These are phyloP conservation scores for Boletus pseudopeckii DNA, from an alignment of 768 basidiomycete genomes.

Conservation along the genomic window DNA sequence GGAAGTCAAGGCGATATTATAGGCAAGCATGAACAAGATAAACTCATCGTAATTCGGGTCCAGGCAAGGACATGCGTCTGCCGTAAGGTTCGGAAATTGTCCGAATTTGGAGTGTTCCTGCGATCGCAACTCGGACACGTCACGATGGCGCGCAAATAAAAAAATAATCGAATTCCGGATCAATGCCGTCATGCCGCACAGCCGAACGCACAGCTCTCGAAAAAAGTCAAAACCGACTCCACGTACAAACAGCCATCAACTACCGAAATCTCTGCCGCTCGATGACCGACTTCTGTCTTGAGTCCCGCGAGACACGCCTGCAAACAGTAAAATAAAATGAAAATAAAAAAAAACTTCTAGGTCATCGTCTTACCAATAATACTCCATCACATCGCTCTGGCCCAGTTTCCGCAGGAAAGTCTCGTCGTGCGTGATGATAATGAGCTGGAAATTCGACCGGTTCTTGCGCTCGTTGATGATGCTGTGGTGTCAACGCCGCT, in stretches of 20 bases:
- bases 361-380: conserved; percentile 66
- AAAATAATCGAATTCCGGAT: not conserved
- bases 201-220: too few species aligned
- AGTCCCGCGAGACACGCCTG: conserved; percentile 78
- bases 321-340: not conserved
- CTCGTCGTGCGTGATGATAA: conserved; percentile 97
- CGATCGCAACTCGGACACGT: conserved; percentile 15
- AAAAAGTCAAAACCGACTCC: too few species aligned
- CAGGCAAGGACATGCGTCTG: not conserved
- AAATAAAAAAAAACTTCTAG: not conserved
- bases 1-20: not conserved
- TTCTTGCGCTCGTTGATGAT: conserved; percentile 92
- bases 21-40: conserved; percentile 2
- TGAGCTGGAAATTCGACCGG: conserved; percentile 91
- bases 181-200: conserved; percentile 5
- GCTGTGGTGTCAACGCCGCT: conserved; percentile 36
- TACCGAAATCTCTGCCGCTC: conserved; percentile 66
- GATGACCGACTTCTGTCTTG: conserved; percentile 75
- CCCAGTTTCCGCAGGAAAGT: conserved; percentile 89
- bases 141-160: conserved; percentile 6
- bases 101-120: conserved; percentile 10
- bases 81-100: conserved; percentile 7
- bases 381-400: conserved; percentile 88
- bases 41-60: conserved; percentile 9
- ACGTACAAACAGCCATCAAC: not conserved